Evolutionary conservation across 192 early-diverging fungal species (phyloP).

Genomic region (Coemansia sp.): DNA sequence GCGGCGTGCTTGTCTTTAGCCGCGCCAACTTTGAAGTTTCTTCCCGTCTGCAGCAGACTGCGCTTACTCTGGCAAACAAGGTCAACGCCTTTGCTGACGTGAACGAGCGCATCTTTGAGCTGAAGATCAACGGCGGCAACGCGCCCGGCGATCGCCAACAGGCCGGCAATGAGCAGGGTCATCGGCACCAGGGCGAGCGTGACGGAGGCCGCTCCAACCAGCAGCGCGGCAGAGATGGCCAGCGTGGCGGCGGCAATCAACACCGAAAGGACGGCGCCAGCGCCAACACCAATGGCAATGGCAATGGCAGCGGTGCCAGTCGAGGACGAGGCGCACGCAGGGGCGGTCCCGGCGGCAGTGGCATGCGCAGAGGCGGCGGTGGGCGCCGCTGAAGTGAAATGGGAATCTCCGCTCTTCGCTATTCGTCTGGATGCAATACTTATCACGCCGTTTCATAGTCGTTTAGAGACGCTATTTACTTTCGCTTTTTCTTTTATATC

Average conservation of each 20-base stretch:
- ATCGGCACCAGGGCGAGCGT: conserved; percentile 37
- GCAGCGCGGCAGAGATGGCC: conserved; percentile 41
- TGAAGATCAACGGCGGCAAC: conserved; percentile 58
- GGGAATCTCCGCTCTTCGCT: no score
- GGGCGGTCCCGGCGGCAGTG: conserved; percentile 21
- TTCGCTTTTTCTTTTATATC: no score
- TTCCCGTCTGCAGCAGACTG: conserved; percentile 80
- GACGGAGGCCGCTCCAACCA: conserved; percentile 38
- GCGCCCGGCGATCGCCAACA: conserved; percentile 45
- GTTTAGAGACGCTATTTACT: no score
- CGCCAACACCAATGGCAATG: background rate
- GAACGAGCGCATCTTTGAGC: conserved; percentile 90
- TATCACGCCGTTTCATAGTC: no score
- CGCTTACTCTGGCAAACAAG: conserved; percentile 87
- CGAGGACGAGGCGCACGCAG: conserved; percentile 18
- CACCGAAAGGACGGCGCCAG: conserved; percentile 24
- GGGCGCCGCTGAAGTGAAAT: background rate
- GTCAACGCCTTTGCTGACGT: conserved; percentile 79
- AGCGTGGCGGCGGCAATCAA: conserved; percentile 29
- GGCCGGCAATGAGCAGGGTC: conserved; percentile 28
- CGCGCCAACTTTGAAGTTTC: conserved; percentile 66
- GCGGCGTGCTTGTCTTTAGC: conserved; percentile 78
- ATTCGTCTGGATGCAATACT: no score
- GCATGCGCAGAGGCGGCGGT: conserved; percentile 24
- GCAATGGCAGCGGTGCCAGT: conserved; percentile 12